A percentile compares a stretch with the other conserved stretches of the same genome.
phyloP scores from a whole-genome alignment of 306 rosid species.

The Corylus americana region DNA sequence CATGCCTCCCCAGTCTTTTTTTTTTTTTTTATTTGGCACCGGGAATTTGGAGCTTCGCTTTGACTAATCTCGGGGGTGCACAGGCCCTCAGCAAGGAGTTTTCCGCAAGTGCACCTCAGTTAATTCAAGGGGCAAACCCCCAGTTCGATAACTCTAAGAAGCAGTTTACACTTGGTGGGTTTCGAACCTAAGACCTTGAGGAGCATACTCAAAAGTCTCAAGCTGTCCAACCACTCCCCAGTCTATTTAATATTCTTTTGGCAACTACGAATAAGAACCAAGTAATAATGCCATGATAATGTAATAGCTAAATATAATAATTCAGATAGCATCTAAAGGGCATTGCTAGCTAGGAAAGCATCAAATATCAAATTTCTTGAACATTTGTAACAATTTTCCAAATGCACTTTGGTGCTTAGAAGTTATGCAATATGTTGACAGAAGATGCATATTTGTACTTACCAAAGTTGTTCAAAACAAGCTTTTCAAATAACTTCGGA shows the following conservation, averaged over 20 bases:
- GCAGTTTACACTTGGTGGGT: too few relatives aligned
- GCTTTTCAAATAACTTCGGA: conserved; percentile 64
- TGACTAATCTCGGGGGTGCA: too few relatives aligned
- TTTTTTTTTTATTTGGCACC: too few relatives aligned
- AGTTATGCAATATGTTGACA: not conserved
- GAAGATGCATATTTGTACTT: conserved; percentile 28
- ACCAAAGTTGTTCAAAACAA: conserved; percentile 76
- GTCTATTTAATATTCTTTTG: not conserved
- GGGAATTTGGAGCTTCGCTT: too few relatives aligned
- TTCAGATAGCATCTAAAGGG: conserved; percentile 1
- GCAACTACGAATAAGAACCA: not conserved
- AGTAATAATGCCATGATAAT: not conserved
- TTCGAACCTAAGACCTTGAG: too few relatives aligned
- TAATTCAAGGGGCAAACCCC: too few relatives aligned
- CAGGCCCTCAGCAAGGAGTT: too few relatives aligned
- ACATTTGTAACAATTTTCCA: not conserved
- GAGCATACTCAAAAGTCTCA: too few relatives aligned
- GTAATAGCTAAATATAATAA: not conserved
- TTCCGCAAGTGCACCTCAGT: too few relatives aligned
- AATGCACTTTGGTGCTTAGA: not conserved
- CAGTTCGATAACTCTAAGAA: too few relatives aligned
- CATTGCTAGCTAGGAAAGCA: not conserved
- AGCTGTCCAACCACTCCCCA: not conserved
- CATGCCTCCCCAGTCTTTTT: not conserved
- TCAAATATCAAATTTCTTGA: not conserved